Evolutionary conservation across 2,329 filamentous ascomycete species (phyloP).

Genomic region (Arthrobotrys conoides): DNA sequence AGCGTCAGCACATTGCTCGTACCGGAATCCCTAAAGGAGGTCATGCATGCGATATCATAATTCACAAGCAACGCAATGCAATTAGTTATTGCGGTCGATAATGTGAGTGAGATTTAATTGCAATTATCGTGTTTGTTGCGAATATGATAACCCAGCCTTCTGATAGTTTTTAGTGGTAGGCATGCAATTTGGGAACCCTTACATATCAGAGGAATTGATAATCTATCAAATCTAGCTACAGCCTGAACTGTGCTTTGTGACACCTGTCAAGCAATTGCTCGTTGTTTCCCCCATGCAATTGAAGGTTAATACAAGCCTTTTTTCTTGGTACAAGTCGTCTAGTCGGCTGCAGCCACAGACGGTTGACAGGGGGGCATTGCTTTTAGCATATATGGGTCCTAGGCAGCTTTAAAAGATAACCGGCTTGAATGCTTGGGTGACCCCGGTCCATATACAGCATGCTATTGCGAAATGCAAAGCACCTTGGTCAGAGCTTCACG

Average conservation of each 20-base stretch:
- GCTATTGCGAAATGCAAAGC: slow-evolving; percentile 17
- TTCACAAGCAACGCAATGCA: slow-evolving; percentile 3
- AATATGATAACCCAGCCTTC: neutral
- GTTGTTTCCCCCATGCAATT: slow-evolving; percentile 19
- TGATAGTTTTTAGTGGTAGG: neutral
- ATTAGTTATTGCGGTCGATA: slow-evolving; percentile 4
- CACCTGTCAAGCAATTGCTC: slow-evolving; percentile 15
- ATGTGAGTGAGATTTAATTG: slow-evolving; percentile 9
- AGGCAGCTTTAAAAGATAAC: slow-evolving; percentile 52
- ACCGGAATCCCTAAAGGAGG: slow-evolving; percentile 30
- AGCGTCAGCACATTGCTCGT: slow-evolving; percentile 45
- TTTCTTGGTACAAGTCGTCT: slow-evolving; percentile 42
- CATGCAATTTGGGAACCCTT: neutral
- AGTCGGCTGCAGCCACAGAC: slow-evolving; percentile 54
- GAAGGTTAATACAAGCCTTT: slow-evolving; percentile 60
- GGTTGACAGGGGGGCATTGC: slow-evolving; percentile 44
- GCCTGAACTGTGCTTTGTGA: slow-evolving; percentile 17
- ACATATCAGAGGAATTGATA: slow-evolving; percentile 6
- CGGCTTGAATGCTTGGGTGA: slow-evolving; percentile 36
- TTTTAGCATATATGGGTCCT: slow-evolving; percentile 50
- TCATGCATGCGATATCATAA: slow-evolving; percentile 12
- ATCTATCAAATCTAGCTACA: slow-evolving; percentile 23
- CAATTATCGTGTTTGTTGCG: neutral
- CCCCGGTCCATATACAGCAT: slow-evolving; percentile 28
- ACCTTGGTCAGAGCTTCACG: slow-evolving; percentile 26